A percentile compares a stretch with the other conserved stretches of the same genome.
Evolutionary conservation across 2,329 filamentous ascomycete genomes (phyloP).

Genomic region (Orbilia javanica): DNA sequence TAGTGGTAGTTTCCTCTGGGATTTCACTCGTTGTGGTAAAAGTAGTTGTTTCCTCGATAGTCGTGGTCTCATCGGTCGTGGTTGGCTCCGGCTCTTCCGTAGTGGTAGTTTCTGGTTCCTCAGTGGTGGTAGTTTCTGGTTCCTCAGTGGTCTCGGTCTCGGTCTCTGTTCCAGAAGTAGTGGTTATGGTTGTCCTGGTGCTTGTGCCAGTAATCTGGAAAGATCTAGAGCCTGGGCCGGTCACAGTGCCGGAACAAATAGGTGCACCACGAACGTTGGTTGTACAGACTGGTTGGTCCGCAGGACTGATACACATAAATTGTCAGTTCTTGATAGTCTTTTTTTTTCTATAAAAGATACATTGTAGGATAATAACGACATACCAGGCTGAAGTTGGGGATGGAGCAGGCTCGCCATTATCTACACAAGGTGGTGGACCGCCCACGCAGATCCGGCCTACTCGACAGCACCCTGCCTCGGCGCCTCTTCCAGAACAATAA

Average conservation of each 20-base stretch:
- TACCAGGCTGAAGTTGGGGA: constrained; percentile 24
- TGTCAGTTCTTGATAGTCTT: not conserved
- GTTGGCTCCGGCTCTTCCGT: not conserved
- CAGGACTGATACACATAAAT: constrained; percentile 1
- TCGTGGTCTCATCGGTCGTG: not conserved
- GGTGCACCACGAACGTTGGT: constrained; percentile 11
- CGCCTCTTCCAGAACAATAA: constrained; percentile 15
- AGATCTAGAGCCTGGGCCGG: not conserved
- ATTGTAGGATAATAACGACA: not conserved
- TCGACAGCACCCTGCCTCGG: constrained; percentile 32
- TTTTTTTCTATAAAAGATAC: not conserved
- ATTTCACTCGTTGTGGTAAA: constrained; percentile 16
- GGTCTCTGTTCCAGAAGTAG: not conserved
- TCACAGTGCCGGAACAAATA: constrained; percentile 7
- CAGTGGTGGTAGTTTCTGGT: not conserved
- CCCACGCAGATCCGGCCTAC: constrained; percentile 22
- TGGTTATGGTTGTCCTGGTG: not conserved
- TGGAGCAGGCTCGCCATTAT: not conserved
- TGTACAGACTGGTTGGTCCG: constrained; percentile 17
- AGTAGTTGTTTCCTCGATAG: not conserved
- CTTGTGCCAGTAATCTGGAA: not conserved
- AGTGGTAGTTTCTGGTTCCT: not conserved
- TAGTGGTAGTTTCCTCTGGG: constrained; percentile 7
- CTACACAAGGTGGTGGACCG: constrained; percentile 29
- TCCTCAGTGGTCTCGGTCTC: not conserved